Evolutionary conservation across 106 monocot genomes (phyloP).

Genomic region (Allium fistulosum): DNA sequence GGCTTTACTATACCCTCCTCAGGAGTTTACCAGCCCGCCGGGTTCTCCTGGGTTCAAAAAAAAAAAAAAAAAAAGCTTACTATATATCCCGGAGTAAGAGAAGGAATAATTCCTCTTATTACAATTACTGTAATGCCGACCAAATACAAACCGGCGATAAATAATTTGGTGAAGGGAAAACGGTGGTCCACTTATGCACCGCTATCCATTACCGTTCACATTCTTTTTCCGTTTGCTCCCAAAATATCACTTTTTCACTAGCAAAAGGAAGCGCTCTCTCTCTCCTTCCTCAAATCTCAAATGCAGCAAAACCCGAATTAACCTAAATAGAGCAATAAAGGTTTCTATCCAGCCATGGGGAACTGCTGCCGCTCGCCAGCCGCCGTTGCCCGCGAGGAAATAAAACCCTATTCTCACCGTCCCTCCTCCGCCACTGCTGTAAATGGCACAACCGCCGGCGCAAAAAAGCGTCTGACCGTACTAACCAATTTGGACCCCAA

Average conservation of each 20-base stretch:
- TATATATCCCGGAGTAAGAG: too few species aligned
- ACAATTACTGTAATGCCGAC: too few species aligned
- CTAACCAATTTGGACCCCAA: conserved; percentile 17
- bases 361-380: conserved; percentile 97
- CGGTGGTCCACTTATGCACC: too few species aligned
- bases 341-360: conserved; percentile 41
- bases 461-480: conserved; percentile 31
- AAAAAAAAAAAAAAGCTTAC: too few species aligned
- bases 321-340: not conserved
- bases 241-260: not conserved
- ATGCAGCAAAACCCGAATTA: conserved; percentile 5
- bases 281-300: conserved; percentile 3
- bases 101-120: too few species aligned
- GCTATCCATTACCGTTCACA: too few species aligned
- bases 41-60: too few species aligned
- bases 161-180: too few species aligned
- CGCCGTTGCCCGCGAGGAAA: conserved; percentile 87
- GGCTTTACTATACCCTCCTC: too few species aligned
- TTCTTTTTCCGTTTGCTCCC: too few species aligned
- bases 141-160: too few species aligned
- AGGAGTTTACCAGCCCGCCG: too few species aligned
- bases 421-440: conserved; percentile 7
- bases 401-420: conserved; percentile 33
- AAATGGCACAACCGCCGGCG: not conserved
- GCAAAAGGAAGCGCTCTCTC: not conserved